phyloP scores from a whole-genome alignment of 176 grass and related monocot genomes.

The Aegilops longissima region DNA sequence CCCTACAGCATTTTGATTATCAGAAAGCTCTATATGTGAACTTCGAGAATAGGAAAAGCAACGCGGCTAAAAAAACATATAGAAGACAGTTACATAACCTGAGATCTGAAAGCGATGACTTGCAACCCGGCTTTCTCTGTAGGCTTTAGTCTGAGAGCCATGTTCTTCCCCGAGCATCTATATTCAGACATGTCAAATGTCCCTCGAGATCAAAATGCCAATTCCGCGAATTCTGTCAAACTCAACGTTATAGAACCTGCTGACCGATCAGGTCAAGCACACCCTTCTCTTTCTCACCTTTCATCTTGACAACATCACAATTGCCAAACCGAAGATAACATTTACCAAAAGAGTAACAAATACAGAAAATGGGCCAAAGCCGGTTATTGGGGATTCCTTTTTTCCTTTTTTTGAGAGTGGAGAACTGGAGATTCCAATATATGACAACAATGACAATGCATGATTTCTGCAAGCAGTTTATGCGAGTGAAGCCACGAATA shows the following conservation, averaged over 20 bases:
- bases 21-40: too few relatives aligned
- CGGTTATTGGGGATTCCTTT: not conserved
- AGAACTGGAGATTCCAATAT: not conserved
- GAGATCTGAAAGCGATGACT: too few relatives aligned
- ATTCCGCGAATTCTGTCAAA: not conserved
- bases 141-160: not conserved
- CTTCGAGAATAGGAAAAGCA: too few relatives aligned
- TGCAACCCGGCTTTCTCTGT: too few relatives aligned
- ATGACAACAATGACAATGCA: constrained; percentile 2
- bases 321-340: not conserved
- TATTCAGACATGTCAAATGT: not conserved
- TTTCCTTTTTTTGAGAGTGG: too few relatives aligned
- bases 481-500: too few relatives aligned
- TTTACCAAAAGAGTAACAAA: not conserved
- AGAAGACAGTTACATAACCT: too few relatives aligned
- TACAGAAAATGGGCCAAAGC: not conserved
- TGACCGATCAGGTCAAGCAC: not conserved
- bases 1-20: too few relatives aligned
- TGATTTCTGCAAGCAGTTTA: too few relatives aligned
- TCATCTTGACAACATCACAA: not conserved
- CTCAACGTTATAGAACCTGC: not conserved
- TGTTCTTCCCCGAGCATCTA: not conserved
- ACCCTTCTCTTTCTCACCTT: not conserved
- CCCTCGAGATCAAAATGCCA: not conserved
- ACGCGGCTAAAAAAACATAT: too few relatives aligned